Conservation (phyloP, 2,329 filamentous ascomycete species). For the Talaromyces funiculosus region DNA sequence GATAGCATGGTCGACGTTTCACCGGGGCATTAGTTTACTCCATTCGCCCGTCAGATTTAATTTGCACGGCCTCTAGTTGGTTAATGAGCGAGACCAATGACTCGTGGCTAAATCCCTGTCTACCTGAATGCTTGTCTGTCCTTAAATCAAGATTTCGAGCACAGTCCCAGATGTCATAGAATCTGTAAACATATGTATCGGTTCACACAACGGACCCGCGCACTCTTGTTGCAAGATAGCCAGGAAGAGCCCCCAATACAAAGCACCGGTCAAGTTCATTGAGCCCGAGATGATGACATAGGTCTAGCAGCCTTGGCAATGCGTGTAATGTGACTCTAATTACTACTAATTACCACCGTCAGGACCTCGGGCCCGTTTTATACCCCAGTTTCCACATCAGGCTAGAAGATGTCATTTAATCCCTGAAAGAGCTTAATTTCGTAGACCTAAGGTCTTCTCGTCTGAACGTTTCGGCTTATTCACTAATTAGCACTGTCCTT, state of each 20-base stretch:
- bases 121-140: neutral
- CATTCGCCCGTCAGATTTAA: neutral
- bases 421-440: neutral
- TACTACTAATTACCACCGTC: neutral
- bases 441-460: too few relatives aligned
- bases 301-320: neutral
- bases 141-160: neutral
- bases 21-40: neutral
- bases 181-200: neutral
- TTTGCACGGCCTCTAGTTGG: neutral
- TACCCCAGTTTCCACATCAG: neutral
- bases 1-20: neutral
- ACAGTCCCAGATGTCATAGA: neutral
- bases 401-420: neutral
- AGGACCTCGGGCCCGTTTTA: neutral
- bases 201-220: too few relatives aligned
- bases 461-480: neutral
- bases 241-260: neutral
- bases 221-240: neutral
- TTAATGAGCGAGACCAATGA: neutral
- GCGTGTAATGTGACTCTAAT: neutral
- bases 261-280: neutral
- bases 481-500: neutral
- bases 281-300: neutral
- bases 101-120: neutral